A percentile compares a stretch with the other conserved stretches of the same genome.
Conservation (phyloP, 2,329 filamentous ascomycete genomes). For the Dissoconium aciculare region DNA sequence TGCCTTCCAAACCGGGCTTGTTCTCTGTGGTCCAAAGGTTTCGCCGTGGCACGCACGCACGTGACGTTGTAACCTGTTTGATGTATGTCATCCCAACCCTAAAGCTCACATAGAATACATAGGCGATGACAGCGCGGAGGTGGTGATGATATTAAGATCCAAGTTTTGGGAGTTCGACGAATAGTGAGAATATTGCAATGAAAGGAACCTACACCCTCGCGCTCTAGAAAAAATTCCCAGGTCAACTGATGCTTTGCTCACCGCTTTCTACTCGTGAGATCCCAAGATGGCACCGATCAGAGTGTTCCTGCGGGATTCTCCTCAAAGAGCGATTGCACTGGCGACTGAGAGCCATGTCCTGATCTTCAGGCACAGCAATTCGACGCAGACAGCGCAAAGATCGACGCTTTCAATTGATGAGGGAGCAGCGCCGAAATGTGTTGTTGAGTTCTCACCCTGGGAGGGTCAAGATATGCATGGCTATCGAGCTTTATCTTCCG, state of each 20-base stretch:
- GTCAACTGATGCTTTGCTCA: no score
- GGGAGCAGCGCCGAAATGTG: conserved; percentile 47
- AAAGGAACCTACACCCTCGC: background rate
- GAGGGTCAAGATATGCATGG: conserved; percentile 53
- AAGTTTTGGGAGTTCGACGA: background rate
- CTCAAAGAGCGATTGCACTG: conserved; percentile 75
- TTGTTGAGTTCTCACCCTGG: conserved; percentile 68
- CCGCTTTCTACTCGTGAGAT: no score
- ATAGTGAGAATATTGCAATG: background rate
- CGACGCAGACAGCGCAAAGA: conserved; percentile 41
- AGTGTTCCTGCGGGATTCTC: conserved; percentile 72
- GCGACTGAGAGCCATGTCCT: conserved; percentile 65
- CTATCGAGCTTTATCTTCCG: conserved; percentile 59
- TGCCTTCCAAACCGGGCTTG: no score
- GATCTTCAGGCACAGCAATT: conserved; percentile 64
- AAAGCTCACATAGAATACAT: no score
- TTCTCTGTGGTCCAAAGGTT: no score
- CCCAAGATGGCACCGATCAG: conserved; percentile 48
- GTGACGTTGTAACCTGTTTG: no score
- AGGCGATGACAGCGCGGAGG: no score
- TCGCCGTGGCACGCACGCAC: no score
- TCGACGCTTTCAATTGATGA: conserved; percentile 23
- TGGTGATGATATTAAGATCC: background rate
- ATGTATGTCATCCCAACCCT: no score
- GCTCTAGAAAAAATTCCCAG: background rate